Evolutionary conservation across 352 stramenopile species (phyloP), one percentile per base, ranked within the genome.

Genomic region (Phytopythium ostracodes): DNA sequence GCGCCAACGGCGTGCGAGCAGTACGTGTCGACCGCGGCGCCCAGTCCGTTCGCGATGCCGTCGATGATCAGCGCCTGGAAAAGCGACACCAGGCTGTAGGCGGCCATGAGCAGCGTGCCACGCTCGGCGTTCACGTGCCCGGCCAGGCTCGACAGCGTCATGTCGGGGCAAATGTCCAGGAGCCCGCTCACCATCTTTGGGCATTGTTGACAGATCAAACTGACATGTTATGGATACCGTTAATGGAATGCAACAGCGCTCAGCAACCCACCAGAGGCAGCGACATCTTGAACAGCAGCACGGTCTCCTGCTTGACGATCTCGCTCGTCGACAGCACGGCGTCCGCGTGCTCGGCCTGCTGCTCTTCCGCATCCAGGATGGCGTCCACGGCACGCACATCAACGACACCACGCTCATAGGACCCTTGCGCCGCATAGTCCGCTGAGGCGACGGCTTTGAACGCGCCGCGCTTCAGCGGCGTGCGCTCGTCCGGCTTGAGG

Each of bases 241-340:
- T n/a, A n/a, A n/a, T n/a, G n/a, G n/a, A n/a, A n/a, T n/a, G n/a
- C n/a, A n/a, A n/a, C n/a, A n/a, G n/a, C n/a, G n/a, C n/a, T n/a
- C n/a, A n/a, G n/a, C n/a, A n/a, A 62, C 60, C 20, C 35, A 67
- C 56, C 63, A 81, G 71, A 22, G 73, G 73, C 44, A 79, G 56
- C 55, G 73, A 66, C 51, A 81, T 64, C 14, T 56, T 64, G 50
- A 76, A 31, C 47, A 81, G 62, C 57, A 60, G 43, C 44, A 59
- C 57, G 14, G 63, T 65, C 46, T 84, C 75, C n/a, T 81, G 70
- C 5, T 52, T 65, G 46, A 79, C 68, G 54, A 84, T 81, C 38
- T 77, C 63, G 65, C 71, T 75, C 25, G 56, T 53, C 11, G 63
- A 36, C 47, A 76, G 50, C 36, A 58, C 51, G 18, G 29, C 63